Base-by-base conservation (phyloP, 306 rosid species). In the Astragalus membranaceus region DNA sequence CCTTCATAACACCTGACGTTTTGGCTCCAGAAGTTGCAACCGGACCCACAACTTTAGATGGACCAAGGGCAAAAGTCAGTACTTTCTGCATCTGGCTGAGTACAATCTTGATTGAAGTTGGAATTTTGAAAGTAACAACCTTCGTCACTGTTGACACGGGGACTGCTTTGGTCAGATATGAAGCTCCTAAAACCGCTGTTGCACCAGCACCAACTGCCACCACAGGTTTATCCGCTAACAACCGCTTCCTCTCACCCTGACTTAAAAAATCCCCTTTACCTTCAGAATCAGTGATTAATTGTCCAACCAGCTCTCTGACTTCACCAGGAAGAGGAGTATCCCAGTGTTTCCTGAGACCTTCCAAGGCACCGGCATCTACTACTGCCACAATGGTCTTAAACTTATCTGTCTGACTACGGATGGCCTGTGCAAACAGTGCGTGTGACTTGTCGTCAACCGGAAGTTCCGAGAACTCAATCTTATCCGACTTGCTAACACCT, bases 181-280 rank as follows among this genome's bases (percentile, higher is more conserved):
- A 83, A 74, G 80, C 96, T 57, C 97, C 96, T 44, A 91, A 69
- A 70, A 87, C 85, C 47, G 87, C 92, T 3, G 96, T 88, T 33
- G 92, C 96, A 44, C 96, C 97, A 1, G 97, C 96, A 67, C 96
- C 92, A 6, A 88, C 88, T 62, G 92, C 97, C 74, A 91, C 84
- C 76, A 87, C 48, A 50, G 96, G 89, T 47, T 82, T 91, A 41
- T 71, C 87, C 1, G 85, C 59, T 41, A 91, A 65, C 17, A 76
- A 67, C 17, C 83, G 75, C 51, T 80, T 88, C 73, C 54, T 77
- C 33, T 85, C 86, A 30, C 77, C 26, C 35, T 73, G 76, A 80
- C 63, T 83, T 33, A 80, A 53, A 47, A 10, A 6, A 72, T 36
- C 78, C 14, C 12, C 84, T 69, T 83, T 74, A 14, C 69, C 86